These are phyloP conservation scores for Fusarium verrucosum DNA, from an alignment of 2,329 filamentous ascomycete species.

Conservation along the genomic window DNA sequence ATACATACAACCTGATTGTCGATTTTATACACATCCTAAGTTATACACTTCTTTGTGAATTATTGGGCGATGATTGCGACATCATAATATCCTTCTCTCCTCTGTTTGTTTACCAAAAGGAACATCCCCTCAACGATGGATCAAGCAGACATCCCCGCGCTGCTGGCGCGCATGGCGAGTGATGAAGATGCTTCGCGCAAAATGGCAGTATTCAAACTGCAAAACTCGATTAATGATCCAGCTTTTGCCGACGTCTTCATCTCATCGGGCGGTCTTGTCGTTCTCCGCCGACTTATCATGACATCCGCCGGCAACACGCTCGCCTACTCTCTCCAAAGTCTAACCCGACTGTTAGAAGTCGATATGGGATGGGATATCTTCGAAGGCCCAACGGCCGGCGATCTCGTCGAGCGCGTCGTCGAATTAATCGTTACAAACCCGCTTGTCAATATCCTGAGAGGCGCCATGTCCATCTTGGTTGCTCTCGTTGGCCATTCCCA, in stretches of 20 bases:
- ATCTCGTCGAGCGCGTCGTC: constrained; percentile 80
- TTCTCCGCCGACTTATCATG: constrained; percentile 85
- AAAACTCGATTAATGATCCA: constrained; percentile 93
- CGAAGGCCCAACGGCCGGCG: constrained; percentile 68
- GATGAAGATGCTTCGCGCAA: constrained; percentile 92
- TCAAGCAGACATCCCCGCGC: constrained; percentile 72
- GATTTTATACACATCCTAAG: constrained; percentile 1
- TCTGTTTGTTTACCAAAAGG: constrained; percentile 4
- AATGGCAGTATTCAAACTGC: constrained; percentile 98
- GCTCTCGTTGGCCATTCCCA: constrained; percentile 90
- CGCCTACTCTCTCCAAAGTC: constrained; percentile 91
- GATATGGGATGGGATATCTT: constrained; percentile 98
- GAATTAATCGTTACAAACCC: constrained; percentile 94
- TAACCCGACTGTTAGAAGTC: constrained; percentile 88
- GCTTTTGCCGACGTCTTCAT: constrained; percentile 98
- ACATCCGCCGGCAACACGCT: constrained; percentile 90
- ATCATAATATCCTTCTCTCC: constrained; percentile 9
- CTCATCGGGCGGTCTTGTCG: constrained; percentile 81
- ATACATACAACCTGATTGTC: constrained; percentile 1
- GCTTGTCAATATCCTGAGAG: constrained; percentile 94
- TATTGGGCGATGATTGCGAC: constrained; percentile 31
- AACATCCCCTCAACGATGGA: constrained; percentile 56
- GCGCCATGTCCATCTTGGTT: constrained; percentile 95
- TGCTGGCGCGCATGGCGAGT: constrained; percentile 70
- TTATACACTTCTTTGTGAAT: neutral